phyloP scores from a whole-genome alignment of 148 eudicot species.

The Gaultheria prostrata region DNA sequence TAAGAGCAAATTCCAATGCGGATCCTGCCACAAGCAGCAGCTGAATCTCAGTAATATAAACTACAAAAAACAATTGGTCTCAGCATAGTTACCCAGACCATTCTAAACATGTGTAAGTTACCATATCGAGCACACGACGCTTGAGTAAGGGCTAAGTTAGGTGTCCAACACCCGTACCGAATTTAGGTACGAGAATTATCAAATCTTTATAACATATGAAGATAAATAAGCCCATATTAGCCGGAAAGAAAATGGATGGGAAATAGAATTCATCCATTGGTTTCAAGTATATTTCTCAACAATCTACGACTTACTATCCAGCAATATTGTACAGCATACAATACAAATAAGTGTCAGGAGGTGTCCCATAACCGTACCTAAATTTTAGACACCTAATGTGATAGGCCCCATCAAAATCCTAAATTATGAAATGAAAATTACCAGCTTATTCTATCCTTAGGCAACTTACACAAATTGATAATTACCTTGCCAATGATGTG shows the following conservation, averaged over 20 bases:
- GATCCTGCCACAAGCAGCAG: constrained; percentile 52
- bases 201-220: not conserved
- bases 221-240: not conserved
- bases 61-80: not conserved
- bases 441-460: too few relatives aligned
- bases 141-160: not conserved
- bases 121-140: not conserved
- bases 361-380: not conserved
- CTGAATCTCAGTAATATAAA: constrained; percentile 14
- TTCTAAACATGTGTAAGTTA: not conserved
- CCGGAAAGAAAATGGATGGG: not conserved
- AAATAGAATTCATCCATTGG: not conserved
- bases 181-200: not conserved
- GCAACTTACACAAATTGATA: too few relatives aligned
- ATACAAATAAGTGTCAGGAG: not conserved
- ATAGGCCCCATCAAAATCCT: not conserved
- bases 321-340: not conserved
- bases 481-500: constrained; percentile 77
- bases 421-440: not conserved
- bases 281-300: not conserved
- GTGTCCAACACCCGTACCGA: not conserved
- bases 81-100: not conserved
- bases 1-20: constrained; percentile 64
- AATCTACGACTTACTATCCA: not conserved
- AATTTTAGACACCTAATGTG: not conserved